These are phyloP conservation scores for Crithidia thermophila DNA, from an alignment of 208 protist genomes.

Conservation along the genomic window DNA sequence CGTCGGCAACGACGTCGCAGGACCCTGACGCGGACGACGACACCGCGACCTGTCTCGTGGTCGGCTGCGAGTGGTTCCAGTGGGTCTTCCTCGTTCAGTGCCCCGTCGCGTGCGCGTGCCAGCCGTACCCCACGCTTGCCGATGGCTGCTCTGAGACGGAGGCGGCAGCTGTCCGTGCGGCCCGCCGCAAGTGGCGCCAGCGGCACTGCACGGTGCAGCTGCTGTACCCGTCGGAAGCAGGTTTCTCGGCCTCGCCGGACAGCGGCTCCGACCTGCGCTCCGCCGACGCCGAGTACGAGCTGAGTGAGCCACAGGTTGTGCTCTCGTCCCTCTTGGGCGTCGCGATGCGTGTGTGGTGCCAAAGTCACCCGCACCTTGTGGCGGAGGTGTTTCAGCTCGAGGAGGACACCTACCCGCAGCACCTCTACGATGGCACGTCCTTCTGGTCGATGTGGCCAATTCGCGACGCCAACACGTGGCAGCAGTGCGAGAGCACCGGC, in stretches of 20 bases:
- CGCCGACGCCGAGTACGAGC: conserved; percentile 36
- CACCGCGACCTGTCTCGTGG: conserved; percentile 21
- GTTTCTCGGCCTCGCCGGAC: conserved; percentile 19
- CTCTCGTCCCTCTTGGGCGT: conserved; percentile 37
- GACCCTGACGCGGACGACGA: background rate
- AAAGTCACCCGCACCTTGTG: conserved; percentile 33
- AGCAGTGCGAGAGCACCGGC: conserved; percentile 30
- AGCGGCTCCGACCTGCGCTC: conserved; percentile 22
- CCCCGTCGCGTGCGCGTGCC: conserved; percentile 29
- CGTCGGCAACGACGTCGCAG: background rate
- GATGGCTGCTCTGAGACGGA: background rate
- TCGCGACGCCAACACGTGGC: conserved; percentile 9
- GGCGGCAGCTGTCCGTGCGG: background rate
- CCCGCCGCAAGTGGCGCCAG: conserved; percentile 30
- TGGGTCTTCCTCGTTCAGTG: conserved; percentile 35
- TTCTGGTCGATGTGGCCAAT: conserved; percentile 39
- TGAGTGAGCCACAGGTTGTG: conserved; percentile 33
- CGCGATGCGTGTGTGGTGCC: conserved; percentile 38
- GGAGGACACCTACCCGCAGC: conserved; percentile 23
- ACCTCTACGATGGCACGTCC: conserved; percentile 22
- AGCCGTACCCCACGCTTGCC: conserved; percentile 21
- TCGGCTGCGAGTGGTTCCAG: conserved; percentile 49
- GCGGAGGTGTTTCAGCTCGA: conserved; percentile 31
- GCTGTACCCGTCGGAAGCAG: conserved; percentile 30
- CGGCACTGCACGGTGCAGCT: conserved; percentile 43